Conservation (phyloP, 208 protist genomes). For the Tritrichomonas foetus region DNA sequence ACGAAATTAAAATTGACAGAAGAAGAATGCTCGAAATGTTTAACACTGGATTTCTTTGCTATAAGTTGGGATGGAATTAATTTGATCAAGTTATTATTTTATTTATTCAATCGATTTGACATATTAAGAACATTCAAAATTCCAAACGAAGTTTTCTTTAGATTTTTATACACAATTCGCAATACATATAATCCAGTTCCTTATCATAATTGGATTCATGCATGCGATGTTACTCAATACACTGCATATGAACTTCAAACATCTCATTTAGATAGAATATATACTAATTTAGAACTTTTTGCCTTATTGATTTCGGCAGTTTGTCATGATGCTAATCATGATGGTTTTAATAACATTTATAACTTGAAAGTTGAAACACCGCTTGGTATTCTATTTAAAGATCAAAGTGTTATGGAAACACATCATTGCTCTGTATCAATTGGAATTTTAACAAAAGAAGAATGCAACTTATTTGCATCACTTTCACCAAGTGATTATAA, state of each 20-base stretch:
- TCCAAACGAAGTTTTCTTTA: not conserved
- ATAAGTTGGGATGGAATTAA: not conserved
- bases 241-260: constrained; percentile 51
- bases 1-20: not conserved
- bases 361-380: constrained; percentile 75
- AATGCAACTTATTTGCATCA: constrained; percentile 48
- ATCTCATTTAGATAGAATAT: constrained; percentile 59
- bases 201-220: constrained; percentile 68
- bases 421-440: constrained; percentile 56
- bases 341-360: constrained; percentile 88
- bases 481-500: constrained; percentile 46
- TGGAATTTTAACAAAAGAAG: constrained; percentile 40
- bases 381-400: constrained; percentile 70
- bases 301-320: constrained; percentile 72
- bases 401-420: constrained; percentile 61
- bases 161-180: not conserved
- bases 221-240: constrained; percentile 63
- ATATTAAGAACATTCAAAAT: constrained; percentile 42
- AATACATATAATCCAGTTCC: constrained; percentile 51
- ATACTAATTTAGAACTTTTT: constrained; percentile 69
- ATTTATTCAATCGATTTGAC: constrained; percentile 42
- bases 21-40: not conserved
- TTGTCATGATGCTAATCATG: constrained; percentile 89
- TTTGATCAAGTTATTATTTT: not conserved
- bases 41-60: not conserved